These are phyloP conservation scores for Microascus cirrosus DNA, from an alignment of 2,329 filamentous ascomycete species.

Conservation along the genomic window DNA sequence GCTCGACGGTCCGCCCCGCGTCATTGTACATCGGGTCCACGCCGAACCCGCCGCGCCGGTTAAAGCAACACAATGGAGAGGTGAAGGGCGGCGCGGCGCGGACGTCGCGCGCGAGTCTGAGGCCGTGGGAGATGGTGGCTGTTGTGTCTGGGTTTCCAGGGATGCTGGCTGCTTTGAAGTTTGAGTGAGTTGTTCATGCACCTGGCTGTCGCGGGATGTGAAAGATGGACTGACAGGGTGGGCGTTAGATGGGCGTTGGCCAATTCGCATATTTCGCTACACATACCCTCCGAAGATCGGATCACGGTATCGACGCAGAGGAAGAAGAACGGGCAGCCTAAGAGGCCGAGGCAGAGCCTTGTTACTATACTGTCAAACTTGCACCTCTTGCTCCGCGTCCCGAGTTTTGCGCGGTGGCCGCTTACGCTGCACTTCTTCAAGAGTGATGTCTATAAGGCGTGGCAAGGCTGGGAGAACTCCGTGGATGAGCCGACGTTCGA, in stretches of 20 bases:
- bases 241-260: conserved; percentile 74
- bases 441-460: conserved; percentile 55
- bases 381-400: conserved; percentile 66
- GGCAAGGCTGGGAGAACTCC: conserved; percentile 47
- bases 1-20: conserved; percentile 63
- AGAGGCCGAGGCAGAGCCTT: conserved; percentile 48
- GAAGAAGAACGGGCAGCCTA: conserved; percentile 43
- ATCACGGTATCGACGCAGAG: conserved; percentile 38
- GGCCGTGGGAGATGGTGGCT: conserved; percentile 86
- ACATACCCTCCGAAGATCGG: conserved; percentile 58
- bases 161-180: conserved; percentile 78
- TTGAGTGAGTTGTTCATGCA: conserved; percentile 54
- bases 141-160: conserved; percentile 84
- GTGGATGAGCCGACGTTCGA: conserved; percentile 33
- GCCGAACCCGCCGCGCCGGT: conserved; percentile 71
- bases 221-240: no score
- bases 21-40: conserved; percentile 86
- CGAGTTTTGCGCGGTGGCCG: conserved; percentile 76
- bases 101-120: conserved; percentile 55
- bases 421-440: conserved; percentile 70
- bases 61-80: conserved; percentile 86
- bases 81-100: conserved; percentile 69
- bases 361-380: conserved; percentile 66
- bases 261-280: conserved; percentile 69
- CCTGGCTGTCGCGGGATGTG: no score